Evolutionary conservation across 768 basidiomycete species (phyloP), one percentile per base, ranked within the genome.

Genomic region (Amanita muscaria): DNA sequence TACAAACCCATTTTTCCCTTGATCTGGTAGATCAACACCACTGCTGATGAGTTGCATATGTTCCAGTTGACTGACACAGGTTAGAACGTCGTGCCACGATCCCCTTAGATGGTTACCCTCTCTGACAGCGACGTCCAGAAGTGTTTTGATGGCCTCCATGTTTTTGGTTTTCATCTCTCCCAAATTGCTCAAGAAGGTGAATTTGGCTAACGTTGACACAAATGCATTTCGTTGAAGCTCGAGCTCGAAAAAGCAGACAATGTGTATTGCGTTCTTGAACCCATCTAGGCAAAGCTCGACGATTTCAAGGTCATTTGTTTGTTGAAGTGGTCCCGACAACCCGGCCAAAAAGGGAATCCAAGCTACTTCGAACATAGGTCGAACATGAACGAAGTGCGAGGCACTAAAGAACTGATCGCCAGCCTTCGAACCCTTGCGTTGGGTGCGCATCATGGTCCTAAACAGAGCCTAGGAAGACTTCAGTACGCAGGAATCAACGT

Each of bases 141-240:
- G 70, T 2, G 89, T 67, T 64, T 97, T 98, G 67, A 99, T 97
- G 5, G 94, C 96, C 59, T 98, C 96, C 80, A 99, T 96, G 59
- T 98, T 98, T 71, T 98, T 98, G 25, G 89, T 75, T 66, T 91
- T 93, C 96, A 99, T 99, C 69, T 98, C 96, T 44, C 92, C 91
- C 4, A 98, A 67, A 58, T 99, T 98, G 62, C 88, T 97, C 51
- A 98, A 71, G 73, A 96, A 96, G 0, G 96, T 99, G 63, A 98
- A 97, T 61, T 98, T 99, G 29, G 74, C 83, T 15, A 99, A 70
- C 0, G 96, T 99, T 15, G 93, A 92, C 35, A 99, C 91, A 58
- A 98, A 99, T 1, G 93, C 96, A 56, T 98, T 98, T n/a, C 96
- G 80, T 60, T 97, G 91, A 32, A 99, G 71, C 60, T 98, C 96